phyloP scores from a whole-genome alignment of 2,329 filamentous ascomycete genomes.

The Botrytis sinoallii region DNA sequence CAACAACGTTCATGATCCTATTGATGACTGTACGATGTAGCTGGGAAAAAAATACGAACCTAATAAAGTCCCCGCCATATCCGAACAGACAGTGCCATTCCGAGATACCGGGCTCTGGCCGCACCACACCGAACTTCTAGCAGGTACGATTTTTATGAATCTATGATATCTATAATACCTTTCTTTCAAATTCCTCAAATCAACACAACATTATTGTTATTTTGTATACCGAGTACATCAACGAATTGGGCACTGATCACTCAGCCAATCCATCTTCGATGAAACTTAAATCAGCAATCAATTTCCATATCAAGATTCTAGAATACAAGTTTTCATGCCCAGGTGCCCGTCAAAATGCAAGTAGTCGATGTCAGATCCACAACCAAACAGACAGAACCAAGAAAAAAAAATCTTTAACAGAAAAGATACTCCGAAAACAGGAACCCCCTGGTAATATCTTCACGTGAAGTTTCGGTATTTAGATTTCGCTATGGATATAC shows the following conservation, averaged over 20 bases:
- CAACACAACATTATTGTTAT: not conserved
- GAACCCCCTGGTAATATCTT: not conserved
- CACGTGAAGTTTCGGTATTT: not conserved
- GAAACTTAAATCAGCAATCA: not conserved
- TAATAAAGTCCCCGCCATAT: not conserved
- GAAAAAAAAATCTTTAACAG: not conserved
- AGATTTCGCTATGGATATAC: not conserved
- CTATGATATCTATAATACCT: not conserved
- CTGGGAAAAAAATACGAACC: not conserved
- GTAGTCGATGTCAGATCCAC: not conserved
- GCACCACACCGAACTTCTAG: not conserved
- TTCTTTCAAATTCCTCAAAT: not conserved
- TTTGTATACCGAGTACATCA: not conserved
- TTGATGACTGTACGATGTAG: not conserved
- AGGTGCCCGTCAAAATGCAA: constrained; percentile 2
- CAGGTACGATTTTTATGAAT: not conserved
- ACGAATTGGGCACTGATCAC: not conserved
- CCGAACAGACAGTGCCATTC: not conserved
- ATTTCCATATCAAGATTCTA: constrained; percentile 4
- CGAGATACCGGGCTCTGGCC: not conserved
- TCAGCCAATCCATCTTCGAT: not conserved
- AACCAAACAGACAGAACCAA: not conserved
- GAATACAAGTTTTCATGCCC: constrained; percentile 10
- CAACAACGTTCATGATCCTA: not conserved
- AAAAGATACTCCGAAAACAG: not conserved